Percentiles rank a stretch among this genome's conserved stretches.
These are phyloP conservation scores for Metschnikowia dekortorum DNA, from an alignment of 805 yeast genomes.

Conservation along the genomic window DNA sequence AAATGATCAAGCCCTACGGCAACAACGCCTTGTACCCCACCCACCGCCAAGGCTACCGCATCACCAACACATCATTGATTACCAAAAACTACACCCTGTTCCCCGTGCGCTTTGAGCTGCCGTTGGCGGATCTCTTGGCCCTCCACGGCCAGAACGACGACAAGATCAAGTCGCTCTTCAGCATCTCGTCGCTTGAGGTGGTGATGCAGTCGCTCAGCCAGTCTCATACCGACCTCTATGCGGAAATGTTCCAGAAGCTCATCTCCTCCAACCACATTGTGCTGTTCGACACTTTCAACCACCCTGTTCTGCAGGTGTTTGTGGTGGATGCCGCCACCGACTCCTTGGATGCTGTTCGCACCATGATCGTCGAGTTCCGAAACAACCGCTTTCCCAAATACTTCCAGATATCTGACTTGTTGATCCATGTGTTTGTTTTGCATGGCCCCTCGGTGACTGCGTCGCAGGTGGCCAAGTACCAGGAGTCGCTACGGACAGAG, in stretches of 20 bases:
- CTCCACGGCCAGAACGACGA: constrained; percentile 21
- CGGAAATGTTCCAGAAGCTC: constrained; percentile 53
- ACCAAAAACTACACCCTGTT: constrained; percentile 49
- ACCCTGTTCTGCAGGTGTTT: constrained; percentile 74
- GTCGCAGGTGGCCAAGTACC: constrained; percentile 33
- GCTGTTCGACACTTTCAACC: constrained; percentile 81
- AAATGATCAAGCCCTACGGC: constrained; percentile 52
- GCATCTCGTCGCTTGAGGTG: constrained; percentile 34
- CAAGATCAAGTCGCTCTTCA: constrained; percentile 25
- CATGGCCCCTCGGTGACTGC: constrained; percentile 19
- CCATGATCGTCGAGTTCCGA: constrained; percentile 45
- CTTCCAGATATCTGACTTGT: constrained; percentile 60
- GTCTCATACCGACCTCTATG: constrained; percentile 35
- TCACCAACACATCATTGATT: constrained; percentile 49
- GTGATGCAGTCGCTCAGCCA: constrained; percentile 15
- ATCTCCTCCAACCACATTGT: constrained; percentile 58
- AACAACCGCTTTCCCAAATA: constrained; percentile 57
- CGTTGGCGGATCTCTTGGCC: constrained; percentile 37
- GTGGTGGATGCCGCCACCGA: constrained; percentile 54
- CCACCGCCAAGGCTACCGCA: constrained; percentile 40
- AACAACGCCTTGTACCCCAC: constrained; percentile 43
- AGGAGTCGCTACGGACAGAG: constrained; percentile 21
- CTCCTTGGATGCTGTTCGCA: constrained; percentile 52
- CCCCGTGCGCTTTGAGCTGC: constrained; percentile 50
- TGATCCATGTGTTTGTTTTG: constrained; percentile 37